Percentiles rank a stretch among this genome's conserved stretches.
These are phyloP conservation scores for Mycena venus DNA, from an alignment of 768 basidiomycete genomes.

Conservation along the genomic window DNA sequence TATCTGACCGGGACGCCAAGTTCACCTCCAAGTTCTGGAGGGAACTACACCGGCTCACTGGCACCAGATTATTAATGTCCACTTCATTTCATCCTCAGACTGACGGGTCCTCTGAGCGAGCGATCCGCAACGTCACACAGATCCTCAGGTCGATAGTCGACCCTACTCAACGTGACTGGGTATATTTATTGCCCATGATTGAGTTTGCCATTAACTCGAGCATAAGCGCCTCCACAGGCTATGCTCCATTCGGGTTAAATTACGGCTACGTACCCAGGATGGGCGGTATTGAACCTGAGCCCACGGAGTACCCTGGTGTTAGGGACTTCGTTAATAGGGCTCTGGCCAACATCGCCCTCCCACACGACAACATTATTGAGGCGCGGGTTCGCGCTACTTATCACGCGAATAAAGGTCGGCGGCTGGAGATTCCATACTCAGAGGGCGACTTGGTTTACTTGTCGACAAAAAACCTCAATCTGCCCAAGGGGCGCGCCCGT, in stretches of 20 bases:
- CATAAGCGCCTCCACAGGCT: too few species aligned
- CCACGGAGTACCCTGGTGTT: too few species aligned
- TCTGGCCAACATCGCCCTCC: too few species aligned
- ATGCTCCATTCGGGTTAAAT: too few species aligned
- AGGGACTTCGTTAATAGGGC: too few species aligned
- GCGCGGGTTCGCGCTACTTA: not conserved
- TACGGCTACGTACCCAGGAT: too few species aligned
- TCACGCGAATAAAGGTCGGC: not conserved
- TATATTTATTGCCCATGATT: not conserved
- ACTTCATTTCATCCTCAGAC: not conserved
- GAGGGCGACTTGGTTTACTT: not conserved
- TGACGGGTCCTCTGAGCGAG: not conserved
- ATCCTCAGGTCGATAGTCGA: not conserved
- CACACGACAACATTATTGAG: not conserved
- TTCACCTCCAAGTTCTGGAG: slow-evolving; percentile 35
- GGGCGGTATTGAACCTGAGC: too few species aligned
- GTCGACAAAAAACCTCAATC: not conserved
- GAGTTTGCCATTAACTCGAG: too few species aligned
- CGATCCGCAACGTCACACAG: not conserved
- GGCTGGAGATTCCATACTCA: not conserved
- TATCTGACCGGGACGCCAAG: slow-evolving; percentile 41
- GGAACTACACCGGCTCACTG: slow-evolving; percentile 37
- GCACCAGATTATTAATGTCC: slow-evolving; percentile 40
- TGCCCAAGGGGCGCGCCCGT: not conserved
- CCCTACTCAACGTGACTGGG: not conserved